Evolutionary conservation across 768 basidiomycete species (phyloP), one percentile per base, ranked within the genome.

Genomic region (Guyanaporus albipodus): DNA sequence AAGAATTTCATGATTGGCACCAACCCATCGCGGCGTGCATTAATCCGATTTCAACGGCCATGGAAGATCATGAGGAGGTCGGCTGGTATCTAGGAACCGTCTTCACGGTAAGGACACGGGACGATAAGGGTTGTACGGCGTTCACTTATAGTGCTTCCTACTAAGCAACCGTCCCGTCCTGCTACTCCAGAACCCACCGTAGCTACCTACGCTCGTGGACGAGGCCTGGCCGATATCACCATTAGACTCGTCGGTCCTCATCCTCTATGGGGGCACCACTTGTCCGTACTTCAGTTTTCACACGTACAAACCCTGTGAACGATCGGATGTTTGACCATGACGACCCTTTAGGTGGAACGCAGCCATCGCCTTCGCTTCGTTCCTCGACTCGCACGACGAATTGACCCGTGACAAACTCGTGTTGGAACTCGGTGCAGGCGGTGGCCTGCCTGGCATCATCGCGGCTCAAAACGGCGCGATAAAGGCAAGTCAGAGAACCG

Each of bases 401-500:
- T 54, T 85, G 0, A 82, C 79, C 36, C 55, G 54, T 1, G 66
- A 67, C 6, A 70, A 66, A 28, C 66, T 62, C 38, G 81, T 97
- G 0, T 72, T 97, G 2, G 96, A 99, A 63, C 78, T 98, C 0
- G 96, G 96, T 0, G 96, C 96, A 0, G 96, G 93, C 0, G 94
- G 91, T 1, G 95, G 84, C 3, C 71, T 98, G 6, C 96, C 96
- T 0, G 82, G 87, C 4, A 73, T 99, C 7, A 78, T 94, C 2
- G 72, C 84, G 0, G 79, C 76, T 0, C 77, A 83, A 32, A 83
- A 82, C 48, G 86, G 84, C 0, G 91, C 92, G 0, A 58, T 63
- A 32, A 78, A 77, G 60, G 92, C 89, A 17, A 2, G 55, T 32
- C n/a, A n/a, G n/a, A n/a, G n/a, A 28, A 39, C 39, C 21, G 31